Percentiles rank a stretch among this genome's conserved stretches.
Evolutionary conservation across 768 basidiomycete species (phyloP).

Genomic region (Termitomyces sp.): DNA sequence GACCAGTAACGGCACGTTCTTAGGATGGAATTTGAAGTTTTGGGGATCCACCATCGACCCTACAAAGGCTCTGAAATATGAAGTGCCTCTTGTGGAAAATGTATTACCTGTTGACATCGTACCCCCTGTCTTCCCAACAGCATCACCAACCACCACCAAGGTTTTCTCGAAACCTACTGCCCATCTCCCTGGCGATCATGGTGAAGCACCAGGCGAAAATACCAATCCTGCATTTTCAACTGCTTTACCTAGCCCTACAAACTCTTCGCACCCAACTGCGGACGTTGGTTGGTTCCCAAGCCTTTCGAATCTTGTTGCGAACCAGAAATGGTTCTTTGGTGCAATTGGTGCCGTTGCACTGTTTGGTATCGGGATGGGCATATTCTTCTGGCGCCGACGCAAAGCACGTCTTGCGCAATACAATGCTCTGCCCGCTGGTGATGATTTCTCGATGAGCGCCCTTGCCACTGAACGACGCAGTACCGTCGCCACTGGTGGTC

Average conservation of each 20-base stretch:
- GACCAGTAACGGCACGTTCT: slow-evolving; percentile 58
- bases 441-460: slow-evolving; percentile 75
- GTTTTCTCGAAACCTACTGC: slow-evolving; percentile 80
- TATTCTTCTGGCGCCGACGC: slow-evolving; percentile 80
- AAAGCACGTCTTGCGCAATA: slow-evolving; percentile 44
- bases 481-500: slow-evolving; percentile 27
- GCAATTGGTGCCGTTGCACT: slow-evolving; percentile 75
- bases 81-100: slow-evolving; percentile 48
- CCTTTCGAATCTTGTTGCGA: slow-evolving; percentile 66
- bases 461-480: slow-evolving; percentile 36
- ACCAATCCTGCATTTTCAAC: slow-evolving; percentile 64
- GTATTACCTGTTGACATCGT: slow-evolving; percentile 40
- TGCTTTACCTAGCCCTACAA: slow-evolving; percentile 21
- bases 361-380: slow-evolving; percentile 60
- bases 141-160: slow-evolving; percentile 41
- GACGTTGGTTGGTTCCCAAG: slow-evolving; percentile 82
- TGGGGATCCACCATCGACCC: slow-evolving; percentile 89
- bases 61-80: slow-evolving; percentile 54
- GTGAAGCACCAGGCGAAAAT: slow-evolving; percentile 73
- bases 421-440: slow-evolving; percentile 51
- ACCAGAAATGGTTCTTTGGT: slow-evolving; percentile 86
- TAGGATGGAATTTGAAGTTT: slow-evolving; percentile 88
- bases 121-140: slow-evolving; percentile 29
- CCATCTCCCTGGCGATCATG: slow-evolving; percentile 85
- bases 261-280: slow-evolving; percentile 45